Conservation (phyloP, 306 rosid species). For the Styphnolobium japonicum region DNA sequence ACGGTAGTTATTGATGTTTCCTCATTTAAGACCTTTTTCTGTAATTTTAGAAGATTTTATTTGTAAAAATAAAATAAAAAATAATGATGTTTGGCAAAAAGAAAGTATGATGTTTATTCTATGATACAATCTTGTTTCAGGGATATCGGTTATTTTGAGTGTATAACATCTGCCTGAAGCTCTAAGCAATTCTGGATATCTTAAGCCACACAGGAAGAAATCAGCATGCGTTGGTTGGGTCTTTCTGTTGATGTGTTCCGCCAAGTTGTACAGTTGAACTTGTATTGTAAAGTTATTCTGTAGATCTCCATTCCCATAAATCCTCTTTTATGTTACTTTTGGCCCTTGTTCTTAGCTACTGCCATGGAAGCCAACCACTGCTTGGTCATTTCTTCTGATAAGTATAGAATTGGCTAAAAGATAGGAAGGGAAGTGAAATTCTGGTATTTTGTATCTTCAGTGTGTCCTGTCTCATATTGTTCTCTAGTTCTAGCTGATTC, state of each 20-base stretch:
- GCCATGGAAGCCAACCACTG: constrained; percentile 50
- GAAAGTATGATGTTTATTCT: not conserved
- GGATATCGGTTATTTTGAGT: constrained; percentile 1
- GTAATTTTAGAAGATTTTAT: not conserved
- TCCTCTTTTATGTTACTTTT: constrained; percentile 3
- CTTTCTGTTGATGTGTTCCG: constrained; percentile 55
- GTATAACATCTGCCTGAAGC: constrained; percentile 12
- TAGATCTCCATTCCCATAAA: constrained; percentile 27
- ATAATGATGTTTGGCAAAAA: not conserved
- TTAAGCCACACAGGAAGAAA: constrained; percentile 10
- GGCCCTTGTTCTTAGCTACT: constrained; percentile 11
- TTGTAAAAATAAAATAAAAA: too few relatives aligned
- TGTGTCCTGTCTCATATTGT: constrained; percentile 8
- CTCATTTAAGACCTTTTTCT: not conserved
- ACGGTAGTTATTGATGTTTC: not conserved
- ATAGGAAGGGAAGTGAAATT: constrained; percentile 8
- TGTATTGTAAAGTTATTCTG: constrained; percentile 70
- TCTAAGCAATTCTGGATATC: constrained; percentile 28
- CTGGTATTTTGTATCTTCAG: not conserved
- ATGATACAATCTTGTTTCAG: constrained; percentile 37
- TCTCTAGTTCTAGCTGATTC: not conserved
- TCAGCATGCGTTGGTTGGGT: constrained; percentile 69
- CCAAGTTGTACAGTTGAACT: constrained; percentile 54
- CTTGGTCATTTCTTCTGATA: constrained; percentile 48
- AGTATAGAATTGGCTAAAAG: constrained; percentile 58